Evolutionary conservation across 2,329 filamentous ascomycete species (phyloP).

Genomic region (Microsporum canis): DNA sequence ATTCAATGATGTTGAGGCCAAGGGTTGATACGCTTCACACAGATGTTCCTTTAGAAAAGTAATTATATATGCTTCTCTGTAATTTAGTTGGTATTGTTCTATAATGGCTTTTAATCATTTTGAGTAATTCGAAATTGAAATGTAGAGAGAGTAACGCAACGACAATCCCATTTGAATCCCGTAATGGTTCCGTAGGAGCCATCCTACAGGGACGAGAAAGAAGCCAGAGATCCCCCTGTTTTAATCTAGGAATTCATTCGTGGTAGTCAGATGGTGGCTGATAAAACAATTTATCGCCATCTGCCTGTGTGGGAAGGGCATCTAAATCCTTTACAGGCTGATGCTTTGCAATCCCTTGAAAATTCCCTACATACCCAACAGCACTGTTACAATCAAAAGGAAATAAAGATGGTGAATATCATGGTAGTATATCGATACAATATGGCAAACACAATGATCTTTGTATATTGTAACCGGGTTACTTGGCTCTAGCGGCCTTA

Average conservation of each 20-base stretch:
- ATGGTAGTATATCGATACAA: neutral
- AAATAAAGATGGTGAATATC: neutral
- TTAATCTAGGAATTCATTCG: constrained; percentile 14
- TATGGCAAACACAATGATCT: neutral
- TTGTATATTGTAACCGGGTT: constrained; percentile 3
- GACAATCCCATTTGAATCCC: constrained; percentile 13
- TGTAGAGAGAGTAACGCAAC: constrained; percentile 22
- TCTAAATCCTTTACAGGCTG: neutral
- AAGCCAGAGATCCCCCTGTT: constrained; percentile 13
- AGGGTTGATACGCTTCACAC: neutral
- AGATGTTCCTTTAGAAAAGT: neutral
- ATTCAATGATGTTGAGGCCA: neutral
- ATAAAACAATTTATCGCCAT: neutral
- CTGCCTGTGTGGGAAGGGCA: neutral
- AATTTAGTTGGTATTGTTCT: too few species aligned
- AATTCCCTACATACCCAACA: neutral
- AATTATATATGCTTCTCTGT: too few species aligned
- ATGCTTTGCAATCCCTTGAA: neutral
- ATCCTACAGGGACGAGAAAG: constrained; percentile 7
- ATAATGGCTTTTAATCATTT: neutral
- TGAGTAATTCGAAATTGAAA: neutral
- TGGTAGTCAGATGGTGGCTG: neutral
- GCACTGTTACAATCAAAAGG: neutral
- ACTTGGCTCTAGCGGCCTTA: constrained; percentile 36
- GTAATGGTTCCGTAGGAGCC: neutral